Evolutionary conservation across 192 early-diverging fungal genomes (phyloP).

Genomic region (Coemansia sp.): DNA sequence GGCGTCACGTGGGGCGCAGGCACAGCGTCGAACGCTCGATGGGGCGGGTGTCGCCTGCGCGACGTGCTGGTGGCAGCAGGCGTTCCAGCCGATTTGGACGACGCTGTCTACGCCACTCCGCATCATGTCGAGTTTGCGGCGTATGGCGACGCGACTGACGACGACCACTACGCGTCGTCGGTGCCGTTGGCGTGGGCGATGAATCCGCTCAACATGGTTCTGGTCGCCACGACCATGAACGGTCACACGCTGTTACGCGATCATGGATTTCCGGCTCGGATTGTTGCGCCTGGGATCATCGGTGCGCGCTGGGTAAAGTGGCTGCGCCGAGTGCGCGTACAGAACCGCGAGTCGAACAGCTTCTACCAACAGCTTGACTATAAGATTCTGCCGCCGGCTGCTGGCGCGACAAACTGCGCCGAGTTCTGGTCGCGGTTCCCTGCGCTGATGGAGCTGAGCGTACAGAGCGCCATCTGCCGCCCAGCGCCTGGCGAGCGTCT

Average conservation of each 20-base stretch:
- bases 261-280: constrained; percentile 85
- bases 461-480: constrained; percentile 73
- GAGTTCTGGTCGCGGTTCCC: constrained; percentile 53
- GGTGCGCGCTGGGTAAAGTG: constrained; percentile 90
- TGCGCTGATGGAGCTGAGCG: constrained; percentile 71
- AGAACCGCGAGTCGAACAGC: constrained; percentile 59
- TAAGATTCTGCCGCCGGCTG: constrained; percentile 77
- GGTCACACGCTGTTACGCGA: constrained; percentile 69
- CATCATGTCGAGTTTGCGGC: constrained; percentile 67
- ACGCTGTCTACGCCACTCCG: constrained; percentile 47
- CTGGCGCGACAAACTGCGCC: constrained; percentile 50
- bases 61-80: constrained; percentile 72
- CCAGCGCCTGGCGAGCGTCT: constrained; percentile 60
- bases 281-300: constrained; percentile 87
- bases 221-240: constrained; percentile 83
- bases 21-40: constrained; percentile 76
- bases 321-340: constrained; percentile 63
- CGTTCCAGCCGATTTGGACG: constrained; percentile 50
- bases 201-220: constrained; percentile 66
- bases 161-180: constrained; percentile 78
- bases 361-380: constrained; percentile 84
- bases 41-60: constrained; percentile 73
- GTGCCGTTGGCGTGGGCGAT: constrained; percentile 64
- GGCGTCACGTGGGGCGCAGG: constrained; percentile 81
- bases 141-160: constrained; percentile 66